Base-by-base conservation (phyloP, 116 monocot genomes). In the Dioscorea cayenensis region DNA sequence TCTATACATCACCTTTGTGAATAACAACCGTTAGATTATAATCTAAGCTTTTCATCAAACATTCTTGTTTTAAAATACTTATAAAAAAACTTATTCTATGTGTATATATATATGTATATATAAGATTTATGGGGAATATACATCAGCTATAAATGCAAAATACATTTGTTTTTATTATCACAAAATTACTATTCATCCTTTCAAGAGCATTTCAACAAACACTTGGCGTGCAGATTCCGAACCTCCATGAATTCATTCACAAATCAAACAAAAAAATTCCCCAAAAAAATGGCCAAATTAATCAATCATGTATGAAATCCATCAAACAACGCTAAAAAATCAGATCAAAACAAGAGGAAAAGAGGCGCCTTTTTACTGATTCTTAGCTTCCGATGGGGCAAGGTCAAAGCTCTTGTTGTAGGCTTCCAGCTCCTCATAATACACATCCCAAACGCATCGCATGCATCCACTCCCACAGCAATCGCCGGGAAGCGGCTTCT, bases 391-490 rank as follows among this genome's bases (percentile, higher is more conserved):
- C 4, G 27, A 62, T 2, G 69, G 3, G 14, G 23, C 20, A 14
- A 69, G 22, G 51, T 23, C 20, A 14, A 69, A 1, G 51, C 49
- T 52, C 69, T 69, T 69, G 25, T 71, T 75, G 23, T 82, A 89
- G 16, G 36, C 80, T 51, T 89, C 82, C 28, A 89, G 85, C 70
- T 89, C 82, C 10, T 89, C 89, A 73, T 80, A 89, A 32, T 89
- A 83, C 7, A 85, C 28, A 63, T 85, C 82, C 83, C 89, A 85
- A 28, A 85, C 75, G 80, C 82, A 85, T 2, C 83, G 67, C 17
- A 85, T 77, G 75, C 89, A 89, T 5, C 89, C 85, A 69, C 78
- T 82, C 17, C 89, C 85, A 72, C 83, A 85, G 76, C 85, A 89
- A 71, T 85, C 83, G 29, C 85, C 85, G 0, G 89, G 85, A 28